These are phyloP conservation scores for Scytalidium lignicola DNA, from an alignment of 2,329 filamentous ascomycete species.

Conservation along the genomic window DNA sequence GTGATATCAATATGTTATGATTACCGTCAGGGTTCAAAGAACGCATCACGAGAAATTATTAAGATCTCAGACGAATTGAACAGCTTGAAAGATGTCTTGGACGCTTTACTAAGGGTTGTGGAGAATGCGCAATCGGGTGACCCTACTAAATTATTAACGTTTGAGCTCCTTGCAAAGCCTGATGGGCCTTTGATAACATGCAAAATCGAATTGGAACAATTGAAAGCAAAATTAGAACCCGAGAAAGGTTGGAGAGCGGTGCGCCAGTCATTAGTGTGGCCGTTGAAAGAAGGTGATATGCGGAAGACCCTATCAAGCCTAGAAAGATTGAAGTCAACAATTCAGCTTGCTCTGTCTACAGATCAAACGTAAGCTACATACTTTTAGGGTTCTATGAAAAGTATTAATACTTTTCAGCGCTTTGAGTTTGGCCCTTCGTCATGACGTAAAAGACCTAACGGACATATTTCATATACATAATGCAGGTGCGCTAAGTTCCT, in stretches of 20 bases:
- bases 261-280: slow-evolving; percentile 13
- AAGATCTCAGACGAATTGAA: slow-evolving; percentile 15
- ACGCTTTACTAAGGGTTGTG: slow-evolving; percentile 13
- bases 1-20: slow-evolving; percentile 18
- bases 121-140: slow-evolving; percentile 9
- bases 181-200: slow-evolving; percentile 13
- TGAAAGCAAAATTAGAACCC: slow-evolving; percentile 12
- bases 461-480: slow-evolving; percentile 10
- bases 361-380: slow-evolving; percentile 13
- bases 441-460: slow-evolving; percentile 10
- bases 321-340: slow-evolving; percentile 15
- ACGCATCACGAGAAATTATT: slow-evolving; percentile 12
- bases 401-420: not conserved
- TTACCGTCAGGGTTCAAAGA: slow-evolving; percentile 13
- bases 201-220: slow-evolving; percentile 7
- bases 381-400: not conserved
- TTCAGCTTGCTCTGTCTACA: slow-evolving; percentile 14
- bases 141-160: slow-evolving; percentile 5
- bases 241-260: slow-evolving; percentile 12
- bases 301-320: slow-evolving; percentile 9
- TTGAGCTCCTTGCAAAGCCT: slow-evolving; percentile 10
- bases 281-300: slow-evolving; percentile 13
- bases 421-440: slow-evolving; percentile 5
- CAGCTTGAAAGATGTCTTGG: slow-evolving; percentile 12
- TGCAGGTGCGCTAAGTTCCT: slow-evolving; percentile 8